Evolutionary conservation across 441 rosid genomes (phyloP), one percentile per base, ranked within the genome.

Genomic region (Mallotus japonicus): DNA sequence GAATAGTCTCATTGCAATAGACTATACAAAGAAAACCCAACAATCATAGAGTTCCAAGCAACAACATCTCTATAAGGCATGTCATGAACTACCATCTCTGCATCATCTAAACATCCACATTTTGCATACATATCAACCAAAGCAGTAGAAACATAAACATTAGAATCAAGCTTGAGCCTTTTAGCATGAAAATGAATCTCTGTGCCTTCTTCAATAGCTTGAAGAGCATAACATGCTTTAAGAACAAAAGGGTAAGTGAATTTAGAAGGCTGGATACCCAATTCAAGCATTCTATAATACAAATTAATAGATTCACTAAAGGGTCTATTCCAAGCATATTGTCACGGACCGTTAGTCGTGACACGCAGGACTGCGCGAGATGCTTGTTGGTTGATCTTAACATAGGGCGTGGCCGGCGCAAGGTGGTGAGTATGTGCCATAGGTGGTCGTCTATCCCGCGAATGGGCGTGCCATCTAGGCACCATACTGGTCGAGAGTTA

Each of bases 101-200:
- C 91, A 73, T 84, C 79, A 19, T 77, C 67, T 40, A 86, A 59
- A 62, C 78, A 83, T 37, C 93, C 88, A 67, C 92, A 90, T 82
- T 85, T 92, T 4, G 86, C 85, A 72, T 92, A 92, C 74, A 92
- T 77, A 61, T 88, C 90, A 10, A 89, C 71, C 75, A 92, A 81
- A 73, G 91, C 87, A 75, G 92, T 92, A 67, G 79, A 81, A 13
- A 92, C 86, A 71, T 82, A 83, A 70, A 85, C 71, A 84, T 92
- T 89, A 46, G 72, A 68, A 6, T 77, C 77, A 67, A 86, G 80
- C 46, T 75, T 60, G 34, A 73, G 69, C 51, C 81, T 73, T 75
- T 79, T 79, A 24, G 81, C 81, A 69, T 83, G 88, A 32, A 67
- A 76, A 76, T 92, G 92, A 62, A 90, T 85, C 79, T 81, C 71